Conservation (phyloP, 129 eudicot genomes). For the Scalesia atractyloides region DNA sequence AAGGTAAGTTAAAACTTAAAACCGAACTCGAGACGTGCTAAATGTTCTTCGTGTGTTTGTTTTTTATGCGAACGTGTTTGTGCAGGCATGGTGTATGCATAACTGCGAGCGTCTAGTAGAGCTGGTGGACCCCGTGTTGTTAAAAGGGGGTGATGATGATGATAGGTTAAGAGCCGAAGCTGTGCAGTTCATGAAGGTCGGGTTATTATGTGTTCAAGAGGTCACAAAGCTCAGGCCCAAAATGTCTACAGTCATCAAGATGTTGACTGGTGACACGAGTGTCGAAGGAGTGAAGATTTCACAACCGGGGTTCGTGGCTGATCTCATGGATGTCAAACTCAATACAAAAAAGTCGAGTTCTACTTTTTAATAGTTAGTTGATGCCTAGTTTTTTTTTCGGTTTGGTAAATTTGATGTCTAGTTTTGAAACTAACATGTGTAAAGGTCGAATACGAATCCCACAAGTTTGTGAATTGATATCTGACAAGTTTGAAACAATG, state of each 20-base stretch:
- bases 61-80: slow-evolving; percentile 5
- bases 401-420: not conserved
- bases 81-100: slow-evolving; percentile 77
- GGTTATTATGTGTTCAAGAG: slow-evolving; percentile 87
- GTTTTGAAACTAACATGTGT: slow-evolving; percentile 24
- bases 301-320: slow-evolving; percentile 71
- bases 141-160: slow-evolving; percentile 45
- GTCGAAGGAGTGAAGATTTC: slow-evolving; percentile 37
- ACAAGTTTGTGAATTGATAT: slow-evolving; percentile 20
- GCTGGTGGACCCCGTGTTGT: slow-evolving; percentile 57
- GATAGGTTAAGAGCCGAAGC: slow-evolving; percentile 52
- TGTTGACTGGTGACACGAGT: slow-evolving; percentile 53
- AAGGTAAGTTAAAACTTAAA: slow-evolving; percentile 43
- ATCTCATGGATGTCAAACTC: slow-evolving; percentile 67
- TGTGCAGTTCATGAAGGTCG: slow-evolving; percentile 54
- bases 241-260: slow-evolving; percentile 61
- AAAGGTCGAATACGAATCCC: slow-evolving; percentile 23
- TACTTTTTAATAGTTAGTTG: slow-evolving; percentile 30
- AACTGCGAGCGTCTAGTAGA: slow-evolving; percentile 41
- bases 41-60: slow-evolving; percentile 3
- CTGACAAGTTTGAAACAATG: not conserved
- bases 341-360: slow-evolving; percentile 37
- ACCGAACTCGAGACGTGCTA: not conserved
- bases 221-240: slow-evolving; percentile 55
- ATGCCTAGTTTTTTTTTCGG: slow-evolving; percentile 5